Conservation (phyloP, 177 flowering plant species). For the Tripterygium wilfordii region DNA sequence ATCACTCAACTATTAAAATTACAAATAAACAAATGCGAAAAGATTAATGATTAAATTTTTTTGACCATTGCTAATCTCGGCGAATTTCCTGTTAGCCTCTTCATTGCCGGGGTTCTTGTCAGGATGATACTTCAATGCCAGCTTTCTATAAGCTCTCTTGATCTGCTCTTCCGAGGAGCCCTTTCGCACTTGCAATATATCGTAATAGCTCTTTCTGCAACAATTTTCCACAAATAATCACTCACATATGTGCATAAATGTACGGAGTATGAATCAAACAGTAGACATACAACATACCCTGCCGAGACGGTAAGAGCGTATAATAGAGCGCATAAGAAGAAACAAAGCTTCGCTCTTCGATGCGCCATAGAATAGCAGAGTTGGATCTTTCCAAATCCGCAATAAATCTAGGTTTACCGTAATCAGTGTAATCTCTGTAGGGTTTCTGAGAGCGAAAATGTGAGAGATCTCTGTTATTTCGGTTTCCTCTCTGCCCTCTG, state of each 20-base stretch:
- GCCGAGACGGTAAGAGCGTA: constrained; percentile 18
- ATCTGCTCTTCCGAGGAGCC: constrained; percentile 97
- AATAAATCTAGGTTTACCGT: constrained; percentile 1
- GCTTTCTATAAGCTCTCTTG: constrained; percentile 89
- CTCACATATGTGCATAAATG: too few relatives aligned
- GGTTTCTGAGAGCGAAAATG: too few relatives aligned
- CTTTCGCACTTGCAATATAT: constrained; percentile 74
- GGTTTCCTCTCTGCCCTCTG: neutral
- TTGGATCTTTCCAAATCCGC: constrained; percentile 16
- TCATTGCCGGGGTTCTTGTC: constrained; percentile 96
- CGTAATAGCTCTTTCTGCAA: constrained; percentile 89
- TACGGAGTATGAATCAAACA: too few relatives aligned
- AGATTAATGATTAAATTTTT: constrained; percentile 1
- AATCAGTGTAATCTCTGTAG: too few relatives aligned
- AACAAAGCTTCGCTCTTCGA: constrained; percentile 14
- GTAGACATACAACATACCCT: too few relatives aligned
- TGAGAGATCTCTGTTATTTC: neutral
- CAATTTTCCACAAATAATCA: neutral
- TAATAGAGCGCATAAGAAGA: constrained; percentile 21
- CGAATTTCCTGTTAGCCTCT: constrained; percentile 84
- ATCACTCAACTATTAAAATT: neutral
- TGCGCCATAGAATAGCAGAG: constrained; percentile 27
- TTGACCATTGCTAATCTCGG: constrained; percentile 96
- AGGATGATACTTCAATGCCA: constrained; percentile 95
- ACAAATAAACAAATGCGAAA: neutral